Percentiles rank a stretch among this genome's conserved stretches.
Conservation (phyloP, 768 basidiomycete genomes). For the Solioccasus polychromus region DNA sequence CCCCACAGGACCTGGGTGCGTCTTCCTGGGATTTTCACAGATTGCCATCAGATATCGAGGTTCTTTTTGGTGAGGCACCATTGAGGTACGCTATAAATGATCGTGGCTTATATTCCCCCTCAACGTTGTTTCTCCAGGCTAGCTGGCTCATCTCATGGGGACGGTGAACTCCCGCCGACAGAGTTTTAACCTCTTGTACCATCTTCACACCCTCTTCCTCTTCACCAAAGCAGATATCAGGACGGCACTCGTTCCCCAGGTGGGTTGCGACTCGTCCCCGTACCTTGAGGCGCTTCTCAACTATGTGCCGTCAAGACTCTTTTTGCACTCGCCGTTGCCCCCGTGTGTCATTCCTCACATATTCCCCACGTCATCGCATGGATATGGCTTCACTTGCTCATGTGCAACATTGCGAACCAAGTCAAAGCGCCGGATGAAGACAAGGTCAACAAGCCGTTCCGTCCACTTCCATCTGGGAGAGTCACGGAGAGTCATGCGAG, state of each 20-base stretch:
- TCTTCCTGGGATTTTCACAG: too few species aligned
- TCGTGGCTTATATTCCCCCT: not conserved
- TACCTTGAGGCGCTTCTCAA: not conserved
- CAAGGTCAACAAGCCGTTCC: conserved; percentile 37
- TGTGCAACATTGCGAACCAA: conserved; percentile 41
- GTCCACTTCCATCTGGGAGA: conserved; percentile 42
- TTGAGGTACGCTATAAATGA: conserved; percentile 7
- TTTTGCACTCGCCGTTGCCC: conserved; percentile 28
- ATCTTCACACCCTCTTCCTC: conserved; percentile 20
- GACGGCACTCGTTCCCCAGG: conserved; percentile 18
- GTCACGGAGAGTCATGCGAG: conserved; percentile 33
- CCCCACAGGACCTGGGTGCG: too few species aligned
- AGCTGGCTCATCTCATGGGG: not conserved
- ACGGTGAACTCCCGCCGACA: not conserved
- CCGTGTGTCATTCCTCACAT: conserved; percentile 8
- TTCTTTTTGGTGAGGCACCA: not conserved
- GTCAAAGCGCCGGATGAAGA: conserved; percentile 38
- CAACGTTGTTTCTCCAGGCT: not conserved
- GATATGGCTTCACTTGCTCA: conserved; percentile 43
- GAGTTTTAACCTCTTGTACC: conserved; percentile 2
- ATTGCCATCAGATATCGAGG: too few species aligned
- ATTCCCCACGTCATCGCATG: conserved; percentile 31
- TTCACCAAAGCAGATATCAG: conserved; percentile 22
- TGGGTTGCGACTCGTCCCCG: not conserved
- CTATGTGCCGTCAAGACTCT: conserved; percentile 24